These are phyloP conservation scores for Wickerhamiella musiphila DNA, from an alignment of 805 yeast genomes.

Conservation along the genomic window DNA sequence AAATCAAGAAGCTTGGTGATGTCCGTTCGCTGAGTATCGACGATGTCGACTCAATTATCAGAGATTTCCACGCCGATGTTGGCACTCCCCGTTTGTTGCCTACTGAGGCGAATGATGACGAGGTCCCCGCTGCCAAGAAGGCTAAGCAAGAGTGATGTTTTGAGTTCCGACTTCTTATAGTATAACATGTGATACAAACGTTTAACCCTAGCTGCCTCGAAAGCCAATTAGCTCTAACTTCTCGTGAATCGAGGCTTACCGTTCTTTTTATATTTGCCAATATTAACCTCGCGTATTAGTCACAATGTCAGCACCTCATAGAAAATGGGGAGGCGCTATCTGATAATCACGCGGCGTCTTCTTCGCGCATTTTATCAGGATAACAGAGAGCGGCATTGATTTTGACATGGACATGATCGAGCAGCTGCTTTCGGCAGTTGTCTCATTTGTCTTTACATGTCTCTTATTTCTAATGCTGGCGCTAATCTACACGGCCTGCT, in stretches of 20 bases:
- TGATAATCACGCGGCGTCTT: too few relatives aligned
- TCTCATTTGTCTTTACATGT: conserved; percentile 7
- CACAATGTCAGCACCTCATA: too few relatives aligned
- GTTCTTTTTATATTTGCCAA: too few relatives aligned
- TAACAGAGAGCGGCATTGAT: too few relatives aligned
- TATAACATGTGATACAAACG: too few relatives aligned
- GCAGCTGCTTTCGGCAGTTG: conserved; percentile 3
- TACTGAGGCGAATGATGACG: conserved; percentile 11
- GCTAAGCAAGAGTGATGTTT: conserved; percentile 17
- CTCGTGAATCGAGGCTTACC: too few relatives aligned
- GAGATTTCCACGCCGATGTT: conserved; percentile 69
- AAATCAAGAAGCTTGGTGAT: conserved; percentile 89
- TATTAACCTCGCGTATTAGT: too few relatives aligned
- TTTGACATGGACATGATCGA: neutral
- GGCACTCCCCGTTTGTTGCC: conserved; percentile 14
- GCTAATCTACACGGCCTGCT: conserved; percentile 7
- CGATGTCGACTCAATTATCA: conserved; percentile 92
- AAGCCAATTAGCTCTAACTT: too few relatives aligned
- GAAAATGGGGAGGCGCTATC: too few relatives aligned
- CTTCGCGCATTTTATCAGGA: too few relatives aligned
- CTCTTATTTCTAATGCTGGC: conserved; percentile 6
- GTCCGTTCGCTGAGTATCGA: conserved; percentile 87
- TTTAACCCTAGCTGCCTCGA: too few relatives aligned
- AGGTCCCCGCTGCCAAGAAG: conserved; percentile 20
- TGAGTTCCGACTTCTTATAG: too few relatives aligned